Base-by-base conservation (phyloP, 805 yeast genomes). In the Yarrowia osloensis region DNA sequence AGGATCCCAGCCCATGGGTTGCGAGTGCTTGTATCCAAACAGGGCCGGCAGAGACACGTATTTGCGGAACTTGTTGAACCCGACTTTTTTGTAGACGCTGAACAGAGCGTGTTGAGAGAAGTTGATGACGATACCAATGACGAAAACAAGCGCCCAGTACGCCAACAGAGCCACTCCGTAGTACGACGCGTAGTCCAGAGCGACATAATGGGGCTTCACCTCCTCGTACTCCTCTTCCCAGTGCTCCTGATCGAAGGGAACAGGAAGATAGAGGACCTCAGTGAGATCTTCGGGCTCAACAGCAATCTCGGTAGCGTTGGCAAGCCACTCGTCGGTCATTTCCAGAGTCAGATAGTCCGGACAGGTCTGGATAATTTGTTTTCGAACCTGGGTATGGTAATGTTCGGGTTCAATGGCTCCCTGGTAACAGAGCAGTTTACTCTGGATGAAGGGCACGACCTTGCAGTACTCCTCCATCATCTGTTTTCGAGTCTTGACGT, bases 11-110 rank as follows among this genome's bases (percentile, higher is more conserved):
- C 67, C 66, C 55, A 71, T 57, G 0, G 79, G 77, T 21, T 70
- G 70, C 24, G 71, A 72, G 49, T 78, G 81, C 13, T 67, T 67
- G 28, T 69, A 69, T 21, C 74, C 73, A 17, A 72, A 57, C 1
- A 74, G 66, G 4, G 80, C 77, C 1, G 81, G 81, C 19, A 78
- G 55, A 2, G 78, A 71, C 6, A 78, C 50, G 19, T 62, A 49
- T 49, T 73, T 72, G 12, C 78, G 71, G 24, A 78, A 31, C 8
- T 6, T 61, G 7, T 4, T 7, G 33, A 42, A 26, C 2, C 74
- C 70, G 2, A 71, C 66, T 17, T 68, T 62, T 21, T 70, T 54
- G 17, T 67, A 65, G 7, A 57, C 2, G 26, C 24, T 17, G 39
- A 57, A 57, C 4, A 57, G 42, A 9, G 65, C 65, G 12, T 42